Base-by-base conservation (phyloP, 306 rosid genomes). In the Quillaja saponaria region DNA sequence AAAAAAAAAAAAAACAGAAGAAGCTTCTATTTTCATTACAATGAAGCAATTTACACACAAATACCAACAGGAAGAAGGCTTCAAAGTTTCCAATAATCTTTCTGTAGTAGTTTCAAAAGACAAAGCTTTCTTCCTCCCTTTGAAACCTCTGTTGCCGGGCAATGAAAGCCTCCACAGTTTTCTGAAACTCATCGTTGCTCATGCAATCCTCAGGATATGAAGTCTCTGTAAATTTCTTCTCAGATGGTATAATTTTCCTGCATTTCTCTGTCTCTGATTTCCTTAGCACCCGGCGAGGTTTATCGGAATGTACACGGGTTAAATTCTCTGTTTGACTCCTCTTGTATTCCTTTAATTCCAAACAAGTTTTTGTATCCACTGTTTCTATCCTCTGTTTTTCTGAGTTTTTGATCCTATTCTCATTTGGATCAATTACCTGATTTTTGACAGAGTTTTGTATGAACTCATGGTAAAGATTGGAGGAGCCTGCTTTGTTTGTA, bases 131-230 rank as follows among this genome's bases (percentile, higher is more conserved):
- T 77, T 85, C 96, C 73, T 78, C 85, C 62, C 80, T 81, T 57
- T 75, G 64, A 35, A 84, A 33, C 85, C 65, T 91, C 68, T 91
- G 92, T 58, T 91, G 88, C 64, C 75, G 57, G 2, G 88, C 96
- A 35, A 91, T 88, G 85, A 91, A 91, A 49, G 85, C 90, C 57
- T 88, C 98, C 3, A 91, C 85, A 64, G 77, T 81, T 65, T 52
- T 53, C n/a, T 80, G 86, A 61, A 91, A 91, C 61, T 91, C 98
- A 31, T 91, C 98, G 50, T 80, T 78, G 57, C 85, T 88, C 90
- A 86, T 78, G 12, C 35, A 41, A 34, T 88, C 95, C 28, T 91
- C 95, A 1, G 82, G 73, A 35, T 55, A 70, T 6, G 72, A 67
- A 13, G 62, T 63, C 12, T 41, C 25, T 6, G 5, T 42, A 42